Percentiles rank a stretch among this genome's conserved stretches.
phyloP scores from a whole-genome alignment of 2,329 filamentous ascomycete species.

The Penicillium sp. region DNA sequence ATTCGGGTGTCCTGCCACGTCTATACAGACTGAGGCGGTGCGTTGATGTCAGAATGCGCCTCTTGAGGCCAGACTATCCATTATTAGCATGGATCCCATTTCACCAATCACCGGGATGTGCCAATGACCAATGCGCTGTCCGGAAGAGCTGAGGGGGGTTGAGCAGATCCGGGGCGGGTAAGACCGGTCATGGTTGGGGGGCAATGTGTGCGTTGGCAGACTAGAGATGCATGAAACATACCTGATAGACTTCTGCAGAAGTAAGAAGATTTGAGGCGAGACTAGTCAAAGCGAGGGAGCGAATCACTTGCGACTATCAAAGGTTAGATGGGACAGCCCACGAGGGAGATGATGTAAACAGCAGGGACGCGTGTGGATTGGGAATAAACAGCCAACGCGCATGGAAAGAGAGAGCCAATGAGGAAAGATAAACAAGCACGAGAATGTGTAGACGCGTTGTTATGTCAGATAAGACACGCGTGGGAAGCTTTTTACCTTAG shows the following conservation, averaged over 20 bases:
- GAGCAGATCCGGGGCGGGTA: slow-evolving; percentile 28
- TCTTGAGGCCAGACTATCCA: slow-evolving; percentile 24
- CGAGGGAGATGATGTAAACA: slow-evolving; percentile 18
- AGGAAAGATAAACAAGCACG: slow-evolving; percentile 2
- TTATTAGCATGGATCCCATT: slow-evolving; percentile 25
- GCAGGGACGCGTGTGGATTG: slow-evolving; percentile 17
- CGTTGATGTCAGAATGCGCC: slow-evolving; percentile 31
- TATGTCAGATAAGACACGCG: slow-evolving; percentile 21
- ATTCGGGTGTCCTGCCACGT: slow-evolving; percentile 27
- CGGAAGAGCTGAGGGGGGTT: slow-evolving; percentile 19
- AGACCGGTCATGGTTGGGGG: slow-evolving; percentile 27
- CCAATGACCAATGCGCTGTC: slow-evolving; percentile 31
- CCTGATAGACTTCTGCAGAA: slow-evolving; percentile 37
- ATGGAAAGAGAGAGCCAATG: slow-evolving; percentile 15
- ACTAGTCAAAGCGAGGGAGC: slow-evolving; percentile 4
- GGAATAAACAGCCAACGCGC: slow-evolving; percentile 11
- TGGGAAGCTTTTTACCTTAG: slow-evolving; percentile 21
- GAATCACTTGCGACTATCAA: slow-evolving; percentile 16
- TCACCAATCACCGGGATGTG: slow-evolving; percentile 13
- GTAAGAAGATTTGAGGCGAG: slow-evolving; percentile 19
- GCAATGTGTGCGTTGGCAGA: slow-evolving; percentile 46
- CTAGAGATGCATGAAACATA: slow-evolving; percentile 39
- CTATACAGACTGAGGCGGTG: slow-evolving; percentile 34
- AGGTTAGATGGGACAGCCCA: slow-evolving; percentile 17
- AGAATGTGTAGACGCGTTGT: slow-evolving; percentile 22